phyloP scores from a whole-genome alignment of 2,329 filamentous ascomycete species.

The Blastomyces parvus region DNA sequence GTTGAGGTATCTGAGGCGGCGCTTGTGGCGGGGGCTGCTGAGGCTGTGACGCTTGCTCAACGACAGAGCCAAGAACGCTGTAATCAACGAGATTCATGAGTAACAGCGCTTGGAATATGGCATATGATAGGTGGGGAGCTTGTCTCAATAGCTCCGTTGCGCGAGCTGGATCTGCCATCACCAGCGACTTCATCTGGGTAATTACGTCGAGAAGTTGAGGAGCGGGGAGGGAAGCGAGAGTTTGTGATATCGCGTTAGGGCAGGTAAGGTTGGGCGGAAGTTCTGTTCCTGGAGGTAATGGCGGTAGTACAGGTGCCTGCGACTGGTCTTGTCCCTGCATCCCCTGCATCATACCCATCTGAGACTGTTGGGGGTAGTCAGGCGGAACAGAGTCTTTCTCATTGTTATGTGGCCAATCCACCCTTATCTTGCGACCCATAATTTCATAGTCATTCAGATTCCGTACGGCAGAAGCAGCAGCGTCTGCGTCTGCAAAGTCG shows the following conservation, averaged over 20 bases:
- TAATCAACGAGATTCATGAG: conserved; percentile 89
- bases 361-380: conserved; percentile 38
- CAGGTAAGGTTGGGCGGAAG: conserved; percentile 73
- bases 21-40: conserved; percentile 33
- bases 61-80: conserved; percentile 67
- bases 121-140: conserved; percentile 86
- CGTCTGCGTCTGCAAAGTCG: conserved; percentile 86
- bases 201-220: conserved; percentile 88
- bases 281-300: conserved; percentile 75
- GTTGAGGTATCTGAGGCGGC: conserved; percentile 28
- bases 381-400: conserved; percentile 55
- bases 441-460: conserved; percentile 94
- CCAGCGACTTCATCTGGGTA: conserved; percentile 84
- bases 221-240: conserved; percentile 74
- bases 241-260: conserved; percentile 84
- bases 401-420: conserved; percentile 93
- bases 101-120: conserved; percentile 86
- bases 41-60: conserved; percentile 51
- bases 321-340: conserved; percentile 28
- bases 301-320: conserved; percentile 54
- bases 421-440: conserved; percentile 85
- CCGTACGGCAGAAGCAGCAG: conserved; percentile 84
- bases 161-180: conserved; percentile 68
- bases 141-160: conserved; percentile 78
- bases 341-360: conserved; percentile 25